These are phyloP conservation scores for Phaffomyces thermotolerans DNA, from an alignment of 805 yeast species.

Conservation along the genomic window DNA sequence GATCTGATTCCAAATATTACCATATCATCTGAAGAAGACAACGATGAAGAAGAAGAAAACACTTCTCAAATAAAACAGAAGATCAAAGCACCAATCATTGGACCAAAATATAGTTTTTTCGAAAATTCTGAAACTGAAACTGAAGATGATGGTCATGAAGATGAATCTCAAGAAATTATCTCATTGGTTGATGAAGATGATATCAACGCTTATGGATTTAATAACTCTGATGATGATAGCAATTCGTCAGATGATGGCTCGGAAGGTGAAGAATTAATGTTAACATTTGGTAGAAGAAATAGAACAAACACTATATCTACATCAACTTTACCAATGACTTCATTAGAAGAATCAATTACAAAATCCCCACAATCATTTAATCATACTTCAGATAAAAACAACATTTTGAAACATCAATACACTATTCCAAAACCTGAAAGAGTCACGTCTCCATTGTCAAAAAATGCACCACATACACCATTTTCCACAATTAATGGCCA, in stretches of 20 bases:
- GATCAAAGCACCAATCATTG: constrained; percentile 1
- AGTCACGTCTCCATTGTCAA: constrained; percentile 28
- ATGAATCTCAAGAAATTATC: neutral
- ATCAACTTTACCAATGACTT: neutral
- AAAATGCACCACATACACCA: constrained; percentile 29
- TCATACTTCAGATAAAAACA: neutral
- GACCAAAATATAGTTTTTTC: constrained; percentile 22
- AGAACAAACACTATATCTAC: constrained; percentile 17
- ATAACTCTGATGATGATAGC: constrained; percentile 1
- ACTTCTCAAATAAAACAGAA: neutral
- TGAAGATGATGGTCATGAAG: neutral
- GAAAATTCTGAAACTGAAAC: constrained; percentile 14
- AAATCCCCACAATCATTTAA: neutral
- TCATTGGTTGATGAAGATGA: neutral
- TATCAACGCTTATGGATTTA: constrained; percentile 33
- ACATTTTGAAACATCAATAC: neutral
- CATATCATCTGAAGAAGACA: neutral
- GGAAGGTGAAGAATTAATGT: constrained; percentile 4
- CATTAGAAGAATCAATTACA: neutral
- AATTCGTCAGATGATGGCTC: neutral
- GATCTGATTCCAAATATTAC: constrained; percentile 5
- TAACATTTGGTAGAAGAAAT: constrained; percentile 12
- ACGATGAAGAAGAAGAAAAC: neutral
- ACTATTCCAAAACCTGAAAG: constrained; percentile 11
- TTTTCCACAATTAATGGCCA: constrained; percentile 26